Evolutionary conservation across 2,329 filamentous ascomycete genomes (phyloP).

Genomic region (Cercospora sp.): DNA sequence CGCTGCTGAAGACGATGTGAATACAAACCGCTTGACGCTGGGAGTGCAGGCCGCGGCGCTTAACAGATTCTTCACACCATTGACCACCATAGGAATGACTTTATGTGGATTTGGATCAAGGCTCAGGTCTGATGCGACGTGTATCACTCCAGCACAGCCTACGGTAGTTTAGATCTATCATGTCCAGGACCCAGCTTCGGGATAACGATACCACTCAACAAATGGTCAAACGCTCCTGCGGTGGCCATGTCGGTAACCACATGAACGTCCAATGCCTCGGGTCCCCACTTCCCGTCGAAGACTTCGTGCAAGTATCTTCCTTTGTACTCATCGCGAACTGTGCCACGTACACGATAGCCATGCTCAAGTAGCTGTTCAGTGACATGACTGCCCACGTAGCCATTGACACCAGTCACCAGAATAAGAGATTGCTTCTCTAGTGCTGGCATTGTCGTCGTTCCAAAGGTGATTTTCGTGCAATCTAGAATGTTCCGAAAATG

Average conservation of each 20-base stretch:
- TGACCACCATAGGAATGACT: neutral
- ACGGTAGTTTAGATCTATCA: neutral
- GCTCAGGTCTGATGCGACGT: conserved; percentile 8
- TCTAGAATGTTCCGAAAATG: neutral
- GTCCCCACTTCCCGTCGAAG: neutral
- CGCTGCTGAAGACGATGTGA: conserved; percentile 8
- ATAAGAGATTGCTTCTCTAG: neutral
- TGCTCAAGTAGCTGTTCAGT: conserved; percentile 9
- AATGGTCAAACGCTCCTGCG: neutral
- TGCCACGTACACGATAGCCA: conserved; percentile 8
- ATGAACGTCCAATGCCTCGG: neutral
- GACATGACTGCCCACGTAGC: conserved; percentile 1
- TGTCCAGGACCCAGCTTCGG: neutral
- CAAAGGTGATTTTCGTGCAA: neutral
- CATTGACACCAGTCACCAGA: neutral
- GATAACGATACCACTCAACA: neutral
- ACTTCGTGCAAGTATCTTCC: neutral
- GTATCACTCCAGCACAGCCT: neutral
- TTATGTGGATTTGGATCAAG: neutral
- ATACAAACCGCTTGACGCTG: conserved; percentile 4
- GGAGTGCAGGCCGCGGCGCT: conserved; percentile 3
- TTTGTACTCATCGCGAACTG: conserved; percentile 4
- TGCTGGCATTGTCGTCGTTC: neutral
- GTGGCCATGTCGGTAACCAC: conserved; percentile 4
- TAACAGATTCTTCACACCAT: conserved; percentile 2